Evolutionary conservation across 345 rosid species (phyloP).

Genomic region (Gossypium stocksii): DNA sequence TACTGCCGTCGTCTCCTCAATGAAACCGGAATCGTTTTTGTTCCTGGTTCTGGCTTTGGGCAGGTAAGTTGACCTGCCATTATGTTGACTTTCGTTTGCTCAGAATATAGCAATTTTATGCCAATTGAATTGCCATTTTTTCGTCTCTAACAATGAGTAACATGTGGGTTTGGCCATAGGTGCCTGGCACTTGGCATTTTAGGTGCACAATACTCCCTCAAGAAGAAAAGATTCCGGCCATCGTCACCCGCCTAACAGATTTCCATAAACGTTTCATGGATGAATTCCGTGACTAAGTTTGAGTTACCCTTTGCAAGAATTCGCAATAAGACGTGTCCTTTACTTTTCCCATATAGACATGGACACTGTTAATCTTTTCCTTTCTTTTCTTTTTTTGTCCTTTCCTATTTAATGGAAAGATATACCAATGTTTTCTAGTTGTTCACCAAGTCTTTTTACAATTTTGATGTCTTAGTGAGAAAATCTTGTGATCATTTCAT

Average conservation of each 20-base stretch:
- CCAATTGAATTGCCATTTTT: too few species aligned
- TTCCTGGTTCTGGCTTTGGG: slow-evolving; percentile 74
- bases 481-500: neutral
- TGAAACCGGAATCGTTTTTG: slow-evolving; percentile 90
- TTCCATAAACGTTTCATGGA: neutral
- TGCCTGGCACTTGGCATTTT: neutral
- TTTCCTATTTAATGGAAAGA: neutral
- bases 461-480: neutral
- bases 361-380: neutral
- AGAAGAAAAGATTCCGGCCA: neutral
- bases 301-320: neutral
- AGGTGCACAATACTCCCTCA: neutral
- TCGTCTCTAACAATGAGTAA: too few species aligned
- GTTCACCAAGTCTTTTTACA: neutral
- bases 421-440: neutral
- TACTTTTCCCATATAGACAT: neutral
- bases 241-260: neutral
- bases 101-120: too few species aligned
- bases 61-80: slow-evolving; percentile 45
- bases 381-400: neutral
- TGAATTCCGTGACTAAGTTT: neutral
- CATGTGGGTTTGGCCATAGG: neutral
- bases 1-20: slow-evolving; percentile 80
- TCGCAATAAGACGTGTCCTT: neutral
- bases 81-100: too few species aligned